Percentiles rank a stretch among this genome's conserved stretches.
Conservation (phyloP, 164 flowering plant species). For the Macadamia tetraphylla region DNA sequence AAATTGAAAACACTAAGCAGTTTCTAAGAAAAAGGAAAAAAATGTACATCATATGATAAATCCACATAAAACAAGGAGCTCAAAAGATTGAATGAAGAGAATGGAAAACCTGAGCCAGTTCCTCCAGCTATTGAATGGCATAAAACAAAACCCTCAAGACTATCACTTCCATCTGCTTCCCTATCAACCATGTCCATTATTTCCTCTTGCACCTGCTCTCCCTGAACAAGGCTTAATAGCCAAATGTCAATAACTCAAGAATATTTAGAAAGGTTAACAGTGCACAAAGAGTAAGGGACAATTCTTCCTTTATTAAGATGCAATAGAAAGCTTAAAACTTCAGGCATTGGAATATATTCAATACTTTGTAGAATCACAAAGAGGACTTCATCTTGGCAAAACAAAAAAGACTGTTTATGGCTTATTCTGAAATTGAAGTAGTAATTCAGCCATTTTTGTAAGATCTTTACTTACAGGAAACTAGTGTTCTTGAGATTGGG, state of each 20-base stretch:
- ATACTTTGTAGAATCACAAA: too few relatives aligned
- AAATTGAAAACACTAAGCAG: background rate
- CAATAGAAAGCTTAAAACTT: too few relatives aligned
- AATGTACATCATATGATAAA: background rate
- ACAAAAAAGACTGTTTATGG: too few relatives aligned
- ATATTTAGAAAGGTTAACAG: background rate
- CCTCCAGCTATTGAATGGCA: slow-evolving; percentile 99
- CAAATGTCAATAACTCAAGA: background rate
- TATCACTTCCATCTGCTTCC: slow-evolving; percentile 99
- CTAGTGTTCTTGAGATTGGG: too few relatives aligned
- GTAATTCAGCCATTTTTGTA: too few relatives aligned
- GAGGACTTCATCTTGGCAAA: too few relatives aligned
- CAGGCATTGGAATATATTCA: too few relatives aligned
- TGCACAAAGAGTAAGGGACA: background rate
- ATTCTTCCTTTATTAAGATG: background rate
- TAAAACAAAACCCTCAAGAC: slow-evolving; percentile 98
- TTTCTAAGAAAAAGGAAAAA: background rate
- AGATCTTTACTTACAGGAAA: too few relatives aligned
- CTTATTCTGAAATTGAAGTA: too few relatives aligned
- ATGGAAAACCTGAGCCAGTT: slow-evolving; percentile 88
- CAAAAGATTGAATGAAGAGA: background rate
- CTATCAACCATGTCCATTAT: slow-evolving; percentile 99
- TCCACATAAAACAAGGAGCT: background rate
- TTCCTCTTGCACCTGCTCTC: slow-evolving; percentile 91
- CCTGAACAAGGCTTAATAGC: slow-evolving; percentile 39